phyloP scores from a whole-genome alignment of 106 monocot species.

The Dendrobium nobile region DNA sequence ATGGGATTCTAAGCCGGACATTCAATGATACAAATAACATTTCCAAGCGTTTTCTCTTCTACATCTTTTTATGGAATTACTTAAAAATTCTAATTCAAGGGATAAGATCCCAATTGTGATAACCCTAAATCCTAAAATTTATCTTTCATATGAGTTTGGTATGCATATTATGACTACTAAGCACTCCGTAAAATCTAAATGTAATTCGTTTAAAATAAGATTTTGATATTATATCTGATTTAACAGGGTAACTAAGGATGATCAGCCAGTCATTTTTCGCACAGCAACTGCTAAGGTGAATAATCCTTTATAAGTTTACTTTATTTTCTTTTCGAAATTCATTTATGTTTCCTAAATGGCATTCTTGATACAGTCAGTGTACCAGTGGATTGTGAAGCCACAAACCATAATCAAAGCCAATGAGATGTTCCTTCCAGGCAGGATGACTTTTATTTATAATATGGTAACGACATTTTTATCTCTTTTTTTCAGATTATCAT shows the following conservation, averaged over 20 bases:
- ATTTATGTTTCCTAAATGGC: not conserved
- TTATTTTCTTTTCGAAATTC: not conserved
- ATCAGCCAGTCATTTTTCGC: conserved; percentile 71
- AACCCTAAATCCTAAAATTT: too few species aligned
- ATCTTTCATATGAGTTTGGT: too few species aligned
- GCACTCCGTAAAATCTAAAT: not conserved
- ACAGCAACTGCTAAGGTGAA: conserved; percentile 74
- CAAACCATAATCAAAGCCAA: conserved; percentile 60
- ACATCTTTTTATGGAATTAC: too few species aligned
- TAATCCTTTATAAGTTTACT: not conserved
- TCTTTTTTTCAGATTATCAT: conserved; percentile 1
- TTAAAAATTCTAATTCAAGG: too few species aligned
- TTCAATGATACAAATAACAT: too few species aligned
- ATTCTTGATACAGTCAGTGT: conserved; percentile 59
- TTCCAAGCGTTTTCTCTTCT: too few species aligned
- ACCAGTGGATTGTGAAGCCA: conserved; percentile 95
- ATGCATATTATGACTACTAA: too few species aligned
- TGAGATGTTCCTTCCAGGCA: conserved; percentile 95
- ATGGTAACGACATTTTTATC: conserved; percentile 43
- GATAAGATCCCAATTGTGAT: too few species aligned
- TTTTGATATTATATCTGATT: not conserved
- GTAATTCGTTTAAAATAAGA: not conserved
- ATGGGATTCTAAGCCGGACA: too few species aligned
- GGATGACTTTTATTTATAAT: conserved; percentile 92
- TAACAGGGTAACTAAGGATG: conserved; percentile 56